Evolutionary conservation across 2,329 filamentous ascomycete genomes (phyloP).

Genomic region (Rasamsonia emersonii): DNA sequence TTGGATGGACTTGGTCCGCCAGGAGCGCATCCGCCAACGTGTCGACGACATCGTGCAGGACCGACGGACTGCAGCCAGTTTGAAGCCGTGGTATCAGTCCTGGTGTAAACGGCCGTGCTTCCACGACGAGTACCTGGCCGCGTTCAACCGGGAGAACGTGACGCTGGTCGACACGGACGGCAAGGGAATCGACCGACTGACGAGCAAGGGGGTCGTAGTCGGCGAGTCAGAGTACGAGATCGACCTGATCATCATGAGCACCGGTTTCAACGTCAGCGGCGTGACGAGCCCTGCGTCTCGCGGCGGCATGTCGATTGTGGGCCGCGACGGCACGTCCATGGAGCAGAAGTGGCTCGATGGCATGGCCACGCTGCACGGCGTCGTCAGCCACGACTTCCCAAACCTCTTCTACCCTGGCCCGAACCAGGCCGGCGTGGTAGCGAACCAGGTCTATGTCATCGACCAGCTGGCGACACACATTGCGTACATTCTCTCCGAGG

Average conservation of each 20-base stretch:
- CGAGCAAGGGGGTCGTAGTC: conserved; percentile 39
- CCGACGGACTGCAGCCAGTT: conserved; percentile 39
- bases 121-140: conserved; percentile 45
- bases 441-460: conserved; percentile 32
- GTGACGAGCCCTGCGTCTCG: conserved; percentile 22
- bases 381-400: conserved; percentile 42
- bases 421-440: conserved; percentile 32
- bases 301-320: conserved; percentile 32
- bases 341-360: conserved; percentile 41
- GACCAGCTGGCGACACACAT: conserved; percentile 34
- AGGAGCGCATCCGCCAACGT: conserved; percentile 39
- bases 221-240: conserved; percentile 36
- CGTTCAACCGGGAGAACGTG: conserved; percentile 54
- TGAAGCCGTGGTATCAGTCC: conserved; percentile 52
- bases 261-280: conserved; percentile 31
- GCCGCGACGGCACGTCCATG: conserved; percentile 38
- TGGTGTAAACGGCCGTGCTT: conserved; percentile 59
- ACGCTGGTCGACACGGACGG: conserved; percentile 53
- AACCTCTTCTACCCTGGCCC: conserved; percentile 45
- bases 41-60: conserved; percentile 48
- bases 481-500: conserved; percentile 36
- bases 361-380: conserved; percentile 45
- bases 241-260: conserved; percentile 40
- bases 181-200: conserved; percentile 42
- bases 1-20: conserved; percentile 32